These are phyloP conservation scores for Xylariaceae sp. DNA, from an alignment of 2,329 filamentous ascomycete species.

Conservation along the genomic window DNA sequence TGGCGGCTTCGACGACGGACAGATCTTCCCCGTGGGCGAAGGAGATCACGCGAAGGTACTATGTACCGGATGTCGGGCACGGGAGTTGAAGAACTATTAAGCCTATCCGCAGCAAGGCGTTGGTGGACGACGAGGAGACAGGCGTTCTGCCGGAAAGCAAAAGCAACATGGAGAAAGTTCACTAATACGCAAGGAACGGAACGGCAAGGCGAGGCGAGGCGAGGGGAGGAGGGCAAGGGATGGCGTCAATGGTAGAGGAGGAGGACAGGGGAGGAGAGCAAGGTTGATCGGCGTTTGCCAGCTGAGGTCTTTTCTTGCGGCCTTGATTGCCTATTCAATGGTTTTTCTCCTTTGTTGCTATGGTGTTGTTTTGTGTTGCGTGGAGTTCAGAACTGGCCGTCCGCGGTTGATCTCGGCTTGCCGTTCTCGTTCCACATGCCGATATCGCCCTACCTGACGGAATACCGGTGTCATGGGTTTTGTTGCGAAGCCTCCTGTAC, in stretches of 20 bases:
- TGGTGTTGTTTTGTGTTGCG: not conserved
- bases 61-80: conserved; percentile 56
- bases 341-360: not conserved
- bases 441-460: not conserved
- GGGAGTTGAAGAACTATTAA: conserved; percentile 50
- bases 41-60: conserved; percentile 43
- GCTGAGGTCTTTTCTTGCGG: not conserved
- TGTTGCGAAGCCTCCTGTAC: not conserved
- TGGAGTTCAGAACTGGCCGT: not conserved
- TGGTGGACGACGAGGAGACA: too few species aligned
- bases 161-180: not conserved
- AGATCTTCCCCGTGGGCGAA: conserved; percentile 57
- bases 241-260: not conserved
- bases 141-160: too few species aligned
- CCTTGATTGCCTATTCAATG: not conserved
- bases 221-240: not conserved
- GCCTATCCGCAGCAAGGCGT: too few species aligned
- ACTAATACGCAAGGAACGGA: not conserved
- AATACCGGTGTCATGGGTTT: not conserved
- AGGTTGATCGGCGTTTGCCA: not conserved
- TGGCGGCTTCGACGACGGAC: conserved; percentile 58
- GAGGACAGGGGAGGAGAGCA: not conserved
- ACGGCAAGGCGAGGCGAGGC: not conserved
- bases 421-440: not conserved
- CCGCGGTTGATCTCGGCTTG: too few species aligned